Percentiles rank a stretch among this genome's conserved stretches.
Conservation (phyloP, 1,284 basidiomycete species). For the Ustilago hordei region DNA sequence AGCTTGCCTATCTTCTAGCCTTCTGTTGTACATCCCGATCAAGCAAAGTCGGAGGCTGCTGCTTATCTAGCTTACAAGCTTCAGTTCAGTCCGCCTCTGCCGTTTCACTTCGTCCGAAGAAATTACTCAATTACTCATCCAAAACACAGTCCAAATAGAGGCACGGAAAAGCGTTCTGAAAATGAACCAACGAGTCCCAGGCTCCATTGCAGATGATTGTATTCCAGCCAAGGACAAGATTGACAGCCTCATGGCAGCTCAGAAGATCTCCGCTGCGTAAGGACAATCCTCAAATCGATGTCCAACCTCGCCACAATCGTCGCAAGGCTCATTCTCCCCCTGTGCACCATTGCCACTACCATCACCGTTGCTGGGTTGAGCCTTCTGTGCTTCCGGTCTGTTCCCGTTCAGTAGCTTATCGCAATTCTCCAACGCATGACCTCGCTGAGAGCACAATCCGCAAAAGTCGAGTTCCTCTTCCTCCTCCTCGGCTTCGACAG, state of each 20-base stretch:
- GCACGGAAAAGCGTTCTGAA: neutral
- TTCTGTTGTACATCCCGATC: too few relatives aligned
- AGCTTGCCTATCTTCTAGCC: too few relatives aligned
- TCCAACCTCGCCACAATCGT: conserved; percentile 57
- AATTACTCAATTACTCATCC: too few relatives aligned
- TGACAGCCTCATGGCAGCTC: neutral
- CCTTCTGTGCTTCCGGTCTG: neutral
- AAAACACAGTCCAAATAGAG: neutral
- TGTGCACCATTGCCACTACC: conserved; percentile 5
- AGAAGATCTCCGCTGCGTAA: conserved; percentile 58
- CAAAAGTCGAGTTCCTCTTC: conserved; percentile 49
- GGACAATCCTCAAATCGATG: conserved; percentile 58
- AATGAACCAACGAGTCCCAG: neutral
- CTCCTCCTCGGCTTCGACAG: conserved; percentile 31
- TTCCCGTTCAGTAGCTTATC: conserved; percentile 18
- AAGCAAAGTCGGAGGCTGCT: too few relatives aligned
- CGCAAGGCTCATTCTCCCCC: conserved; percentile 47
- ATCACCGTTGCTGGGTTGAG: conserved; percentile 1
- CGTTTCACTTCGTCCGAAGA: neutral
- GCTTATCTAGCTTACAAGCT: too few relatives aligned
- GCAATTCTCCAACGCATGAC: conserved; percentile 45
- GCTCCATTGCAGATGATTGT: neutral
- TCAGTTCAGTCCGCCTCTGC: neutral
- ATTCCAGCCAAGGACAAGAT: neutral
- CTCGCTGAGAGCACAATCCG: conserved; percentile 43